Evolutionary conservation across 768 basidiomycete species (phyloP), one percentile per base, ranked within the genome.

Genomic region (Lactarius tabidus): DNA sequence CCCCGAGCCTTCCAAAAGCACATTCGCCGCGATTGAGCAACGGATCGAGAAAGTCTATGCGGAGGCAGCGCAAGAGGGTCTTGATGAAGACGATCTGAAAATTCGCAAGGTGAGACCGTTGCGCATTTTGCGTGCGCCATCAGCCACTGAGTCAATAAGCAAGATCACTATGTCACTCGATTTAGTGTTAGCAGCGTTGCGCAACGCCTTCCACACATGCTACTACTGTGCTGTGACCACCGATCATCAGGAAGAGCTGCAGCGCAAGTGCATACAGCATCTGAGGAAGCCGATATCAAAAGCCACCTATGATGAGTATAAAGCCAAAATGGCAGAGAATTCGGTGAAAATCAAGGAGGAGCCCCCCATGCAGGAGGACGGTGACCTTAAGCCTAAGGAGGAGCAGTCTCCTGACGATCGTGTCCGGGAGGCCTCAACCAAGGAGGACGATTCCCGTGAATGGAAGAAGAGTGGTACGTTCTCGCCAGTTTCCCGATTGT

Each of bases 151-250:
- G 56, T 71, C 60, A 36, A 65, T 71, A 41, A 39, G 29, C 33
- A 74, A 94, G 91, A 85, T 86, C 71, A 83, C 85, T 72, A 79
- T 95, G 72, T 84, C 90, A 71, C 84, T 98, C 76, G 97, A 99
- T 79, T 80, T 96, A 76, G 94, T 94, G 77, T 81, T 98, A 76
- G 88, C 90, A 59, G 98, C 97, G 78, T 80, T 99, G 73, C 92
- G 97, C 70, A 83, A 87, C 74, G 95, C 91, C 61, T 95, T 90
- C 78, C 84, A 93, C 84, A 88, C 92, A 73, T 97, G 97, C 85
- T 99, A 96, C 79, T 99, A 99, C 79, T 99, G 97, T 82, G 88
- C 90, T 71, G 87, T 93, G 74, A 85, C 92, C 70, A 90, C 88
- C 75, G 90, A 96, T 79, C 94, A 94, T 79, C 78, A 90, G 76